A percentile compares a stretch with the other conserved stretches of the same genome.
Conservation (phyloP, 177 flowering plant species). For the Vitis hybrid region DNA sequence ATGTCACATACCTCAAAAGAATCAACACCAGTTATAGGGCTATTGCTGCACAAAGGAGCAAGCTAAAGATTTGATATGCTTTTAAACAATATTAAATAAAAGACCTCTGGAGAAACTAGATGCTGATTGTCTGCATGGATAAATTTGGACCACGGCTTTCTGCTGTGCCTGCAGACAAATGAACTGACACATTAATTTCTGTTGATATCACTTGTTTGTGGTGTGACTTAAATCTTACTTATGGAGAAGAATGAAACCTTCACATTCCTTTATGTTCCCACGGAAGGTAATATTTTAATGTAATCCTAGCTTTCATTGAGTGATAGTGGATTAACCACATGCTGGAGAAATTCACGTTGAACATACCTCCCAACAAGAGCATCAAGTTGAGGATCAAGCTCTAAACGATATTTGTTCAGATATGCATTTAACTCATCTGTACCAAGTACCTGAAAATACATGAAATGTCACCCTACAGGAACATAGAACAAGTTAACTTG, state of each 20-base stretch:
- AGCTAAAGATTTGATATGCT: not conserved
- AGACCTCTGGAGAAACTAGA: constrained; percentile 74
- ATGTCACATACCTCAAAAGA: constrained; percentile 11
- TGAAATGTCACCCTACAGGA: not conserved
- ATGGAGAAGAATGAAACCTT: not conserved
- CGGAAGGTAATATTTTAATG: not conserved
- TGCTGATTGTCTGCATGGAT: constrained; percentile 81
- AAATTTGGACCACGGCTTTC: constrained; percentile 86
- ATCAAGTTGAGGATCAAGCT: constrained; percentile 75
- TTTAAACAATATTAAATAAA: constrained; percentile 1
- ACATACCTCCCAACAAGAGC: constrained; percentile 72
- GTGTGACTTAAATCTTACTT: not conserved
- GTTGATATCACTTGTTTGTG: not conserved
- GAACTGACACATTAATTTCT: not conserved
- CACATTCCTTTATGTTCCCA: not conserved
- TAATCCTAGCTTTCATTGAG: not conserved
- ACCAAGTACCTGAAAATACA: constrained; percentile 57
- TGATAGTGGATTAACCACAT: not conserved
- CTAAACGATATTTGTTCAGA: constrained; percentile 56
- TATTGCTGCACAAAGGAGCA: not conserved
- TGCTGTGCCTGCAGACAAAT: constrained; percentile 66
- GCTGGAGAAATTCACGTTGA: not conserved
- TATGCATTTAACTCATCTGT: constrained; percentile 75
- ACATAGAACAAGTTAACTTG: not conserved
- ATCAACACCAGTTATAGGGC: not conserved